A percentile compares a stretch with the other conserved stretches of the same genome.
phyloP scores from a whole-genome alignment of 129 eudicot species.

The Flaveria robusta region DNA sequence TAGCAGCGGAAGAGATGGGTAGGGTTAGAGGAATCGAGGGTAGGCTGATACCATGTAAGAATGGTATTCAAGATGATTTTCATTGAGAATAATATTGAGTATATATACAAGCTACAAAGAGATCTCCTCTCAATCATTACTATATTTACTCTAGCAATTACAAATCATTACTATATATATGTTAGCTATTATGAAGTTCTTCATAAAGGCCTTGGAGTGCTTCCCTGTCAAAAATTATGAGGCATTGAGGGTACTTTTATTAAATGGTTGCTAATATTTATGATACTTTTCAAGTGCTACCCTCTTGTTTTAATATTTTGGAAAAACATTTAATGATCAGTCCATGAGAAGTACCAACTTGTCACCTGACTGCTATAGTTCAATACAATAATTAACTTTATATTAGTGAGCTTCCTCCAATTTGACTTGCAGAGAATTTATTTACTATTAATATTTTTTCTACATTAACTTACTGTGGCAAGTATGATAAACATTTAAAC shows the following conservation, averaged over 20 bases:
- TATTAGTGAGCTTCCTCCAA: neutral
- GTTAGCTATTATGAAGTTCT: too few species aligned
- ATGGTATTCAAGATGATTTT: too few species aligned
- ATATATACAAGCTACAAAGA: too few species aligned
- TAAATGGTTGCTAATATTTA: neutral
- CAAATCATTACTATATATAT: too few species aligned
- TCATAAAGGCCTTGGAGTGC: neutral
- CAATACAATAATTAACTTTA: neutral
- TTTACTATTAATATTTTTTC: neutral
- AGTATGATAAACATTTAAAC: neutral
- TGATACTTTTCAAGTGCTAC: neutral
- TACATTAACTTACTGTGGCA: neutral
- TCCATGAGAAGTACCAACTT: neutral
- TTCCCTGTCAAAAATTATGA: neutral
- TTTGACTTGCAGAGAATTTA: neutral
- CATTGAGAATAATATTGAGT: too few species aligned
- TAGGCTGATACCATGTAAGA: too few species aligned
- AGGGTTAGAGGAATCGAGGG: too few species aligned
- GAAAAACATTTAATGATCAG: neutral
- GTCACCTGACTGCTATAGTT: neutral
- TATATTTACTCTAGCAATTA: too few species aligned
- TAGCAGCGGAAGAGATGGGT: too few species aligned
- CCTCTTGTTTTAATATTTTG: neutral
- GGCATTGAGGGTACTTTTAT: slow-evolving; percentile 6
- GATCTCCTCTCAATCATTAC: too few species aligned